phyloP scores from a whole-genome alignment of 148 eudicot genomes.

The Drosera capensis region DNA sequence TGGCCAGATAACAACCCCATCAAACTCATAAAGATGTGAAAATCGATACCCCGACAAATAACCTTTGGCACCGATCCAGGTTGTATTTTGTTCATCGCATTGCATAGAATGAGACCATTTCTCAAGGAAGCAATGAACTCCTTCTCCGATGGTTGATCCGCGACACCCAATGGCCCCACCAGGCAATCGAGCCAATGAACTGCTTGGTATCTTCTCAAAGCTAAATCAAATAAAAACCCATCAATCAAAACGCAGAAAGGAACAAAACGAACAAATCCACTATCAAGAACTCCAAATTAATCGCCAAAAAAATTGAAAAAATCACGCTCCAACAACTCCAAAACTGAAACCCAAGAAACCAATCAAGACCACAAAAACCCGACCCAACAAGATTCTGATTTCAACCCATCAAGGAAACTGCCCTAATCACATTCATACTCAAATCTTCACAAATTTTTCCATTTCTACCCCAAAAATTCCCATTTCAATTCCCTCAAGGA shows the following conservation, averaged over 20 bases:
- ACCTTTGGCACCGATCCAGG: slow-evolving; percentile 88
- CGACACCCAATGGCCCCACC: slow-evolving; percentile 54
- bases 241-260: background rate
- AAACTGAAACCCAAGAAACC: too few species aligned
- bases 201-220: slow-evolving; percentile 61
- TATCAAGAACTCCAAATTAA: slow-evolving; percentile 4
- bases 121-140: slow-evolving; percentile 91
- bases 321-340: too few species aligned
- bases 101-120: slow-evolving; percentile 80
- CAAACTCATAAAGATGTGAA: background rate
- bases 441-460: background rate
- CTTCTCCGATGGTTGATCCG: slow-evolving; percentile 49
- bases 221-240: slow-evolving; percentile 13
- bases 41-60: slow-evolving; percentile 1
- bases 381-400: too few species aligned
- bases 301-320: too few species aligned
- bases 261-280: background rate
- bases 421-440: background rate
- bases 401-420: background rate
- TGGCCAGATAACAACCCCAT: background rate
- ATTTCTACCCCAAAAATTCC: background rate
- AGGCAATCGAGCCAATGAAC: slow-evolving; percentile 60
- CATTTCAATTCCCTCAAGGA: slow-evolving; percentile 3
- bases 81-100: slow-evolving; percentile 64
- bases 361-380: too few species aligned